Conservation (phyloP, 2,329 filamentous ascomycete species). For the Fusarium oligoseptatum region DNA sequence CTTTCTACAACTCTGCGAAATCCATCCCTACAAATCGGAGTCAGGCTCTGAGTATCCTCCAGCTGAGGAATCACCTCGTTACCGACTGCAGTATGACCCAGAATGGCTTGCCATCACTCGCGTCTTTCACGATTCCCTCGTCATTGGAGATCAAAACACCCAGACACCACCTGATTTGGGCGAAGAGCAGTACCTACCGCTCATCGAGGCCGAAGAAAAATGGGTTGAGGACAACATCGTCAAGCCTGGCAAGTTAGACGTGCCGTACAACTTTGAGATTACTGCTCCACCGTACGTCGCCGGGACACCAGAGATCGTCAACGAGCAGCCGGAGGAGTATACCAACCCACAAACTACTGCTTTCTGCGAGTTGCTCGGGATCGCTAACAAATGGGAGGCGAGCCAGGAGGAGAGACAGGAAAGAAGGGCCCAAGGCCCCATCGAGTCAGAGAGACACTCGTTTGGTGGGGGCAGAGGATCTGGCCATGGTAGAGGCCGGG, state of each 20-base stretch:
- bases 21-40: conserved; percentile 62
- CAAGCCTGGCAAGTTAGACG: conserved; percentile 67
- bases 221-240: conserved; percentile 88
- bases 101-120: conserved; percentile 97
- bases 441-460: conserved; percentile 54
- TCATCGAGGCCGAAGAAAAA: conserved; percentile 77
- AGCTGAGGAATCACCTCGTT: conserved; percentile 54
- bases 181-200: conserved; percentile 74
- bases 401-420: conserved; percentile 76
- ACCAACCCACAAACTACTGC: conserved; percentile 86
- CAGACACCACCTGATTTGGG: conserved; percentile 72
- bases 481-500: conserved; percentile 53
- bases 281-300: conserved; percentile 81
- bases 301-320: conserved; percentile 67
- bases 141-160: conserved; percentile 71
- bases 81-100: conserved; percentile 82
- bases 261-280: conserved; percentile 82
- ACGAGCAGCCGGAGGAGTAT: conserved; percentile 81
- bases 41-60: conserved; percentile 37
- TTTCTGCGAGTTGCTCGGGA: conserved; percentile 83
- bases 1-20: conserved; percentile 83
- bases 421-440: conserved; percentile 70
- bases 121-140: conserved; percentile 77
- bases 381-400: conserved; percentile 82
- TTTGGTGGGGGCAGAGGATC: conserved; percentile 54